Percentiles rank a stretch among this genome's conserved stretches.
Evolutionary conservation across 257 asterid genomes (phyloP).

Genomic region (Lavandula angustifolia): DNA sequence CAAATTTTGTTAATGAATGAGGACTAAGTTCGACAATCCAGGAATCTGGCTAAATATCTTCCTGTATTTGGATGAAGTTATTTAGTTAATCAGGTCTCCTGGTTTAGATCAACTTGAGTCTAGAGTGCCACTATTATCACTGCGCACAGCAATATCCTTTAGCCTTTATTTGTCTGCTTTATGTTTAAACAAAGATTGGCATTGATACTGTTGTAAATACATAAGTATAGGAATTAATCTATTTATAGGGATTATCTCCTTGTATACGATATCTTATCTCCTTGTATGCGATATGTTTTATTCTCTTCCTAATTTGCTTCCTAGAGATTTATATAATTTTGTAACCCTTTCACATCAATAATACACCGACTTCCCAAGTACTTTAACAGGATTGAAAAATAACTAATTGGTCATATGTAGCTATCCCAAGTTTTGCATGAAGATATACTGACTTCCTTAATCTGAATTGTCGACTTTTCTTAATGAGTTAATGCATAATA

Average conservation of each 20-base stretch:
- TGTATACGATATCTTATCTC: too few relatives aligned
- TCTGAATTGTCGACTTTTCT: background rate
- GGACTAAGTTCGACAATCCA: background rate
- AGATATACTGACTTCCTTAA: background rate
- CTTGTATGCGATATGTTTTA: too few relatives aligned
- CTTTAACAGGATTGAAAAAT: background rate
- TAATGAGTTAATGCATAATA: background rate
- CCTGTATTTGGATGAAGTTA: background rate
- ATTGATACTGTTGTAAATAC: background rate
- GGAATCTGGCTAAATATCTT: background rate
- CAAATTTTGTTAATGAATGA: constrained; percentile 7
- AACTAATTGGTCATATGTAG: background rate
- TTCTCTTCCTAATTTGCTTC: too few relatives aligned
- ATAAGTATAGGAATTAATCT: too few relatives aligned
- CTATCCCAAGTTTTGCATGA: background rate
- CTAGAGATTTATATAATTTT: too few relatives aligned
- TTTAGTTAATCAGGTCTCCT: constrained; percentile 6
- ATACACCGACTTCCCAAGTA: too few relatives aligned
- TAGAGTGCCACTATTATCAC: background rate
- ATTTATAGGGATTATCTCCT: too few relatives aligned
- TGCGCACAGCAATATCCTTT: background rate
- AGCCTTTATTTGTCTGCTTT: background rate
- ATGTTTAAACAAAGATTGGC: constrained; percentile 5
- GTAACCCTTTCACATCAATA: too few relatives aligned
- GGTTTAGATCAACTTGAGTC: background rate